These are phyloP conservation scores for Escovopsis weberi DNA, from an alignment of 2,329 filamentous ascomycete genomes.

Conservation along the genomic window DNA sequence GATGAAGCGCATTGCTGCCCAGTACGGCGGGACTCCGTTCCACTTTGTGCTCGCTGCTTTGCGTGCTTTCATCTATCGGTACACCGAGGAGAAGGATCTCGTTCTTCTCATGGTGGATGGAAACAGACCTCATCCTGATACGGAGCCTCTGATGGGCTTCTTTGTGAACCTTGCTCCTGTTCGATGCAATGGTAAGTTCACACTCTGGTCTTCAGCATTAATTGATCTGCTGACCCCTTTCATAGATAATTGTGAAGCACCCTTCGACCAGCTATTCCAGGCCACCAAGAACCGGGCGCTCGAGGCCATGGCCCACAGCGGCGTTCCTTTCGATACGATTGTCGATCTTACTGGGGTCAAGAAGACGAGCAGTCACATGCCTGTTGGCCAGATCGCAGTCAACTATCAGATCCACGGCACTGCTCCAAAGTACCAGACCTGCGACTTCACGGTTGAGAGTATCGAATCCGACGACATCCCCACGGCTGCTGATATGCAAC, in stretches of 20 bases:
- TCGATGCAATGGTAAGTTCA: conserved; percentile 8
- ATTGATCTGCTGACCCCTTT: neutral
- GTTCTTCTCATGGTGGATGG: conserved; percentile 13
- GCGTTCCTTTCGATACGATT: conserved; percentile 12
- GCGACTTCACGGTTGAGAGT: conserved; percentile 11
- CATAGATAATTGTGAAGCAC: conserved; percentile 10
- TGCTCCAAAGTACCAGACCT: conserved; percentile 9
- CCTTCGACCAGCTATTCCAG: conserved; percentile 12
- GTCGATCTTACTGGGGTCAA: conserved; percentile 10
- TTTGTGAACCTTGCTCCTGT: conserved; percentile 14
- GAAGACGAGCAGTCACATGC: conserved; percentile 11
- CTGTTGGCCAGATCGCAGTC: conserved; percentile 11
- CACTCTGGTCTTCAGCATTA: neutral
- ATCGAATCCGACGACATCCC: conserved; percentile 12
- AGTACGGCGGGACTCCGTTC: conserved; percentile 10
- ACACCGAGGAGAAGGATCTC: conserved; percentile 12
- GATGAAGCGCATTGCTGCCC: conserved; percentile 13
- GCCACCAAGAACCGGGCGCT: conserved; percentile 10
- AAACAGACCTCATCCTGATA: conserved; percentile 11
- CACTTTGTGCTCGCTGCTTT: conserved; percentile 14
- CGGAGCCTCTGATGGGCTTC: conserved; percentile 12
- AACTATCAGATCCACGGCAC: conserved; percentile 15
- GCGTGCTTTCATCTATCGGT: conserved; percentile 12
- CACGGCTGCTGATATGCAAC: conserved; percentile 11
- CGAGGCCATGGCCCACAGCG: conserved; percentile 11